A percentile compares a stretch with the other conserved stretches of the same genome.
These are phyloP conservation scores for Sonneratia caseolaris DNA, from an alignment of 345 rosid species.

Conservation along the genomic window DNA sequence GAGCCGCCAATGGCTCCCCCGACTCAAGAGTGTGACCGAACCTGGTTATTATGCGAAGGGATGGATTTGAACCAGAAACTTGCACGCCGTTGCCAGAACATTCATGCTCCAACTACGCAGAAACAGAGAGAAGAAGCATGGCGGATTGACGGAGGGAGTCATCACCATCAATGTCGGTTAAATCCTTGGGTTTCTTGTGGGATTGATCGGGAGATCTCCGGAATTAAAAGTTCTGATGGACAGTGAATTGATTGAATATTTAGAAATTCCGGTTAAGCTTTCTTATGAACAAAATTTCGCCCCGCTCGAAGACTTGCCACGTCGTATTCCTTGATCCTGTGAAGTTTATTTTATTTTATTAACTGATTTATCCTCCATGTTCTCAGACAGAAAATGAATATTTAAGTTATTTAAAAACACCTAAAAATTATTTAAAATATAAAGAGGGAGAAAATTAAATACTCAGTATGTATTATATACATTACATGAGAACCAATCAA, in stretches of 20 bases:
- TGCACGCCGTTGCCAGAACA: constrained; percentile 9
- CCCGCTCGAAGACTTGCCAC: constrained; percentile 1
- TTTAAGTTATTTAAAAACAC: too few species aligned
- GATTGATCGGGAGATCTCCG: not conserved
- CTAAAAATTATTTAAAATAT: too few species aligned
- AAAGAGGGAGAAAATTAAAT: too few species aligned
- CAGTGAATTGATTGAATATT: too few species aligned
- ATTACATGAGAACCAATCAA: too few species aligned
- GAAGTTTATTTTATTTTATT: not conserved
- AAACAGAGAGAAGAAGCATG: not conserved
- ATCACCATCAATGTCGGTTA: not conserved
- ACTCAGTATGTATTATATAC: too few species aligned
- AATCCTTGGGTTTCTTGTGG: not conserved
- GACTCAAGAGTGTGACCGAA: not conserved
- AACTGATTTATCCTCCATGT: not conserved
- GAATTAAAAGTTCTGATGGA: too few species aligned
- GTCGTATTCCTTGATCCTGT: not conserved
- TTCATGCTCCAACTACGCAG: constrained; percentile 5
- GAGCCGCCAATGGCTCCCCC: not conserved
- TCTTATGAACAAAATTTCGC: not conserved
- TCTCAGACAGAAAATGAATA: not conserved
- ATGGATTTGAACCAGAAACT: not conserved
- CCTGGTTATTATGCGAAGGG: not conserved
- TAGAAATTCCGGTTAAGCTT: not conserved
- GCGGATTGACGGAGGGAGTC: not conserved